Percentiles rank a stretch among this genome's conserved stretches.
phyloP scores from a whole-genome alignment of 2,329 filamentous ascomycete species.

The Penicillium brasilianum region DNA sequence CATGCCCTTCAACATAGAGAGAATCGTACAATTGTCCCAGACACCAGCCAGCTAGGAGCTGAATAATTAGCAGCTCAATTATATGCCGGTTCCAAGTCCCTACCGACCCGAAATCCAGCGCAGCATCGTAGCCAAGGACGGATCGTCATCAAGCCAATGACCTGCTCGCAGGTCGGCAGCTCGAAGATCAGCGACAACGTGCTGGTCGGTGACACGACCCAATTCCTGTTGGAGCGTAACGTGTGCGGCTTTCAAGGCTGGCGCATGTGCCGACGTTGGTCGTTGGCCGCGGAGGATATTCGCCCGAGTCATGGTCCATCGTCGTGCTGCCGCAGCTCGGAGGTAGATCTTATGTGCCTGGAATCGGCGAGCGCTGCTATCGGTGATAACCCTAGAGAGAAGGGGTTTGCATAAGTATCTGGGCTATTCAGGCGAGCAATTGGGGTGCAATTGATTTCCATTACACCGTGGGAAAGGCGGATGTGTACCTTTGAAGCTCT shows the following conservation, averaged over 20 bases:
- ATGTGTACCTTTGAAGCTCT: slow-evolving; percentile 59
- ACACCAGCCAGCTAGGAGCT: neutral
- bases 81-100: neutral
- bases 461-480: neutral
- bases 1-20: slow-evolving; percentile 12
- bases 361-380: slow-evolving; percentile 65
- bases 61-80: neutral
- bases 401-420: neutral
- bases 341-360: slow-evolving; percentile 66
- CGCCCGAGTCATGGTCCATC: slow-evolving; percentile 62
- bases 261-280: slow-evolving; percentile 53
- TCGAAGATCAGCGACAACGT: slow-evolving; percentile 61
- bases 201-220: slow-evolving; percentile 60
- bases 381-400: slow-evolving; percentile 63
- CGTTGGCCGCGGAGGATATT: slow-evolving; percentile 58
- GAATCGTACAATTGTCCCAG: slow-evolving; percentile 5
- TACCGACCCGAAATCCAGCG: slow-evolving; percentile 50
- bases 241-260: slow-evolving; percentile 56
- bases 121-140: slow-evolving; percentile 58
- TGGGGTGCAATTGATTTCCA: neutral
- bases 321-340: slow-evolving; percentile 60
- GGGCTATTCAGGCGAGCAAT: neutral
- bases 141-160: slow-evolving; percentile 67
- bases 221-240: slow-evolving; percentile 58
- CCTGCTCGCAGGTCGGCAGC: slow-evolving; percentile 60